Conservation (phyloP, 225 moss, liverwort and hornwort species). For the Bryoerythrophyllum caledonicum region DNA sequence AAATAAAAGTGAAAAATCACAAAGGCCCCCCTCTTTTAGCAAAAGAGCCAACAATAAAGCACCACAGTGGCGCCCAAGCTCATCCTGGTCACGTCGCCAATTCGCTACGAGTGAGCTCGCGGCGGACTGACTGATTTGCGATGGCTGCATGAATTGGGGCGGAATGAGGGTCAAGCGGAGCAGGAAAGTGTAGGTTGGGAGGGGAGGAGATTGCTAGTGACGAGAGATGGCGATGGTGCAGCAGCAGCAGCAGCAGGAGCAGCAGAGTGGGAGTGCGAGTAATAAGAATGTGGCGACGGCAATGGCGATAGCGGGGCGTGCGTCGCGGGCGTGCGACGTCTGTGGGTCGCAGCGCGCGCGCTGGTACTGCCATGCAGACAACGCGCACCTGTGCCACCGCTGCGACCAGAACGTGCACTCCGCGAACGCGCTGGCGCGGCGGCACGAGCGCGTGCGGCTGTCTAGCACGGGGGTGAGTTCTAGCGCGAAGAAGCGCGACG, state of each 20-base stretch:
- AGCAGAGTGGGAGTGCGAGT: constrained; percentile 5
- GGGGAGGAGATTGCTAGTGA: no score
- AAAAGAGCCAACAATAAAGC: no score
- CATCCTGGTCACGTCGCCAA: no score
- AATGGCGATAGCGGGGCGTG: constrained; percentile 61
- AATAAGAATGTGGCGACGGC: constrained; percentile 48
- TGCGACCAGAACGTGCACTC: constrained; percentile 63
- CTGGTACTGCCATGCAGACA: constrained; percentile 65
- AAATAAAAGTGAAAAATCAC: no score
- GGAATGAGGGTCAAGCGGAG: no score
- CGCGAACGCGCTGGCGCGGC: constrained; percentile 55
- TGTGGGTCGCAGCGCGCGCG: constrained; percentile 58
- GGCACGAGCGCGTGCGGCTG: constrained; percentile 57
- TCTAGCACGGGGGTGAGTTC: neutral
- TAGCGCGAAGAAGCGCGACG: no score
- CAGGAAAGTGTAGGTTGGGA: no score
- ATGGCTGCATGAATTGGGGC: no score
- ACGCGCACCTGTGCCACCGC: constrained; percentile 57
- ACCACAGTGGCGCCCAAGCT: no score
- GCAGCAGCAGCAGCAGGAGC: neutral
- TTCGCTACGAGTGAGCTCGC: no score
- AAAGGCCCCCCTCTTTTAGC: no score
- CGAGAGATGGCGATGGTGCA: neutral
- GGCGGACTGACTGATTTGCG: no score
- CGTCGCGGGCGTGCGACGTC: constrained; percentile 61